These are phyloP conservation scores for Hypoxylon lienhwacheense DNA, from an alignment of 495 filamentous ascomycete species.

Conservation along the genomic window DNA sequence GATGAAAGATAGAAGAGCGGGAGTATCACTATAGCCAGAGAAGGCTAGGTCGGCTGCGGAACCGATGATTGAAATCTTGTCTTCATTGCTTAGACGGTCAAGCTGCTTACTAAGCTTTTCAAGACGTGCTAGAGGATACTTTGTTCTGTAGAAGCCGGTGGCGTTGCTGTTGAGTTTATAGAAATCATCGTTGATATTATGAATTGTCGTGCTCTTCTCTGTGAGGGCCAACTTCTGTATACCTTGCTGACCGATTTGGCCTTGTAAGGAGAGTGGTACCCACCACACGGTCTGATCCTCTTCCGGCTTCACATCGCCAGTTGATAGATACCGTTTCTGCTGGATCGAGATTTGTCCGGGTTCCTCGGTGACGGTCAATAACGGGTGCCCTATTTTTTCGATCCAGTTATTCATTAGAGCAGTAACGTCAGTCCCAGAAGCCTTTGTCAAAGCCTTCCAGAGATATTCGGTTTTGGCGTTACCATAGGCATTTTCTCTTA, in stretches of 20 bases:
- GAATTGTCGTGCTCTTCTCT: conserved; percentile 70
- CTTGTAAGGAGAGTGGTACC: conserved; percentile 82
- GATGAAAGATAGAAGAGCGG: conserved; percentile 75
- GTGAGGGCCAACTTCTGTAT: conserved; percentile 64
- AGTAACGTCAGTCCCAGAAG: conserved; percentile 84
- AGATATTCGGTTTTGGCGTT: conserved; percentile 93
- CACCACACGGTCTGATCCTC: conserved; percentile 96
- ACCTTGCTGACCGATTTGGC: conserved; percentile 55
- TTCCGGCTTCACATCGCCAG: conserved; percentile 78
- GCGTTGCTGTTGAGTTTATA: conserved; percentile 92
- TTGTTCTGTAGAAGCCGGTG: conserved; percentile 89
- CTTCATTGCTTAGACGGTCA: conserved; percentile 72
- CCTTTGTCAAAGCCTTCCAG: conserved; percentile 86
- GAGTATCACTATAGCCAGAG: conserved; percentile 78
- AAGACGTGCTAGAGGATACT: conserved; percentile 79
- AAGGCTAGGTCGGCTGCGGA: conserved; percentile 91
- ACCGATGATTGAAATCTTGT: conserved; percentile 87
- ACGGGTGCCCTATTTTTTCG: conserved; percentile 88
- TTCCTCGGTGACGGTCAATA: conserved; percentile 82
- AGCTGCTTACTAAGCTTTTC: conserved; percentile 75
- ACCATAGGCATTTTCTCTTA: conserved; percentile 84
- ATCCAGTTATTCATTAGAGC: conserved; percentile 93
- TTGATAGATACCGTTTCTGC: conserved; percentile 85
- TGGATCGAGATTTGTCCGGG: conserved; percentile 76
- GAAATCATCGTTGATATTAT: conserved; percentile 73